Base-by-base conservation (phyloP, 2,329 filamentous ascomycete species). In the Bipolaris bicolor region DNA sequence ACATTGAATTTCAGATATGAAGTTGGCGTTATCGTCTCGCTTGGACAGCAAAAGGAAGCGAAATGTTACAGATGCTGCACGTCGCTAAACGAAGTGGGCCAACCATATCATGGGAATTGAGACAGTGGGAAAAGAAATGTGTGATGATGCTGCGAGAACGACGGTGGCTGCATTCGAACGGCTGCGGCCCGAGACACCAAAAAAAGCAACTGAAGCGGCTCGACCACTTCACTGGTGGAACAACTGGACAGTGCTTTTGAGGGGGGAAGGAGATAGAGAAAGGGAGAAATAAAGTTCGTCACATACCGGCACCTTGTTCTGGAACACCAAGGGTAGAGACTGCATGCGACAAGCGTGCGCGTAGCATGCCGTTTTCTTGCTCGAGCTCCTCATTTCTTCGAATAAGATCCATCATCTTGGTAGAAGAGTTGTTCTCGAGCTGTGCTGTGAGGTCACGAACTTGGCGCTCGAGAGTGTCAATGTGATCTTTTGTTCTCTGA, bases 401-500 rank as follows among this genome's bases (percentile, higher is more conserved):
- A 59, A 83, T 75, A n/a, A 84, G 72, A 33, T 81, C 79, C 55
- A 83, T 78, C 55, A 83, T 77, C 66, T 81, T 82, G 56, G 78
- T 74, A 11, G 72, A 77, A 7, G 74, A 77, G 57, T 71, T 77
- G 53, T 71, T 73, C 43, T 85, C 81, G 31, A 79, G 76, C 51
- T 79, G 80, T 10, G 79, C 72, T 47, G 77, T 81, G 46, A 86
- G 76, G 44, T 85, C 83, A 41, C 78, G 79, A 45, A 86, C 80
- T 55, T 82, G 81, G 47, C 78, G 75, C 64, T 86, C 83, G n/a
- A 86, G 78, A 26, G 76, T 77, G 61, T 86, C 83, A 58, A 86
- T 86, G 68, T 85, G 83, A 62, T 85, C 83, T 62, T 84, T 86
- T 40, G 83, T 86, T 58, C 84, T 75, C 67, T 85, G 82, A 29